Percentiles rank a stretch among this genome's conserved stretches.
phyloP scores from a whole-genome alignment of 495 filamentous ascomycete species.

The Trichoderma parareesei region DNA sequence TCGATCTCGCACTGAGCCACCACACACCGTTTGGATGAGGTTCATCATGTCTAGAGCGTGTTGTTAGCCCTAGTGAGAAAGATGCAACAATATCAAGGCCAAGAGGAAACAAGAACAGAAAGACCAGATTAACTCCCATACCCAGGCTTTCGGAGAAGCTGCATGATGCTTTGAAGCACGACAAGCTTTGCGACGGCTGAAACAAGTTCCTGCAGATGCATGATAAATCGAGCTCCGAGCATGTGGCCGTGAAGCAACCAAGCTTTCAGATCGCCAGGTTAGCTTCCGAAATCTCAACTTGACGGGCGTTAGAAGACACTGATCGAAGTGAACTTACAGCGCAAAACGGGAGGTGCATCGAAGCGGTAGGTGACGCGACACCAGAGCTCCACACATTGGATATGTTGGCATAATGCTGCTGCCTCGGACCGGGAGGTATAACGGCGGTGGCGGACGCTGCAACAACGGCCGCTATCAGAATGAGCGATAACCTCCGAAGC shows the following conservation, averaged over 20 bases:
- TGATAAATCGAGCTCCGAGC: background rate
- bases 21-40: conserved; percentile 13
- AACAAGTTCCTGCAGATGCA: background rate
- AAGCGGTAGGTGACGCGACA: background rate
- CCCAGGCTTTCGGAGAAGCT: background rate
- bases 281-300: background rate
- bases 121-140: background rate
- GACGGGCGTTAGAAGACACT: background rate
- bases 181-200: background rate
- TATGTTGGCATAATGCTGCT: background rate
- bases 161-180: conserved; percentile 1
- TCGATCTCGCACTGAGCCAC: conserved; percentile 11
- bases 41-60: conserved; percentile 11
- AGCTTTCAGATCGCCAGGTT: background rate
- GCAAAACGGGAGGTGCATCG: background rate
- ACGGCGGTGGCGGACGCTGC: background rate
- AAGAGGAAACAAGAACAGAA: background rate
- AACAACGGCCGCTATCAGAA: background rate
- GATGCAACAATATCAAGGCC: background rate
- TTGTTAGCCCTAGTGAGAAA: background rate
- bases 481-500: background rate
- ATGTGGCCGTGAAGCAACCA: background rate
- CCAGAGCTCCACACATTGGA: background rate
- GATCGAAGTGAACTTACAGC: background rate
- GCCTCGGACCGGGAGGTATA: background rate